These are phyloP conservation scores for Epithemia pelagica DNA, from an alignment of 108 stramenopile genomes.

Conservation along the genomic window DNA sequence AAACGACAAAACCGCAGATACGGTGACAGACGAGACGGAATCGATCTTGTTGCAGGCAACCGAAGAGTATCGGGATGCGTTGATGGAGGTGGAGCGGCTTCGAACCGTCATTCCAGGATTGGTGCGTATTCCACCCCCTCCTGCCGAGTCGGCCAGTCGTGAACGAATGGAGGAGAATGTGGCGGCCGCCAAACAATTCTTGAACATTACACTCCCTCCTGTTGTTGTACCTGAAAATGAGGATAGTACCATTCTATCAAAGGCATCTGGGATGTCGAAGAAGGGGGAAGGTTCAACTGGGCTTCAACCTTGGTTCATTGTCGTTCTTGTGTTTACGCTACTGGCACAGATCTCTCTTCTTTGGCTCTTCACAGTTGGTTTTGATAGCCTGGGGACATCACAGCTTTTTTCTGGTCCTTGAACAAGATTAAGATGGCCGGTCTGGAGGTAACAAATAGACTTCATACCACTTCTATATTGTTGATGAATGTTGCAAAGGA, in stretches of 20 bases:
- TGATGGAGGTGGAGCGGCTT: conserved; percentile 39
- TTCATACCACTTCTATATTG: too few species aligned
- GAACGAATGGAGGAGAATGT: conserved; percentile 25
- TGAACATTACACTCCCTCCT: conserved; percentile 21
- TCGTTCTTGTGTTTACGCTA: not conserved
- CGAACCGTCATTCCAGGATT: conserved; percentile 57
- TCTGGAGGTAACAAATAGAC: too few species aligned
- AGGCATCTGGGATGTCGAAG: not conserved
- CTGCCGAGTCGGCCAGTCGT: conserved; percentile 9
- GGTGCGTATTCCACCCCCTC: conserved; percentile 52
- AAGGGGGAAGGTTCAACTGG: not conserved
- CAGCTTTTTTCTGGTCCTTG: not conserved
- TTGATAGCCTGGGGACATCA: not conserved
- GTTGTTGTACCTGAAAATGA: not conserved
- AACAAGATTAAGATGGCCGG: too few species aligned
- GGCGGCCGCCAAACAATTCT: conserved; percentile 37
- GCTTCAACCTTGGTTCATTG: not conserved
- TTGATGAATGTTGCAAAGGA: too few species aligned
- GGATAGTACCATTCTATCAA: not conserved
- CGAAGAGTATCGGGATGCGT: conserved; percentile 42
- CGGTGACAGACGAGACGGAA: not conserved
- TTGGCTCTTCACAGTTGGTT: not conserved
- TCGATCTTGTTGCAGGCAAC: conserved; percentile 19
- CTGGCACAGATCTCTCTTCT: not conserved
- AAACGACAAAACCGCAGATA: not conserved